Percentiles rank a stretch among this genome's conserved stretches.
Evolutionary conservation across 805 yeast species (phyloP).

Genomic region (Metschnikowia picachoensis): DNA sequence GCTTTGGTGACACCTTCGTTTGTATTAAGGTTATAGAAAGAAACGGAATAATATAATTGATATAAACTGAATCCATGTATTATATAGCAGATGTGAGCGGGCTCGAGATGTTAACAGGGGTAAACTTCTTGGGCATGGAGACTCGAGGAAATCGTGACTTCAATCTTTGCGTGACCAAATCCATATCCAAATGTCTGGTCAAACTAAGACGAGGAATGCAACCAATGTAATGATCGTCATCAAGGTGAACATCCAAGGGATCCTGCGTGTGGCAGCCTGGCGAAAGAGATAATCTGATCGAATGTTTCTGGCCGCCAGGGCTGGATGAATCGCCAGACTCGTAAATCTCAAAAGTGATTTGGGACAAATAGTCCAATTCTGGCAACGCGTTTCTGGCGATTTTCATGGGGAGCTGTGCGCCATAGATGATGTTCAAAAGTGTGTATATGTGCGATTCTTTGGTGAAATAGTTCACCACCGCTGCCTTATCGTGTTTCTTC

Average conservation of each 20-base stretch:
- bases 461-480: constrained; percentile 86
- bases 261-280: constrained; percentile 99
- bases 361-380: constrained; percentile 92
- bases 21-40: constrained; percentile 11
- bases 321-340: constrained; percentile 65
- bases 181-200: constrained; percentile 91
- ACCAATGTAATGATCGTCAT: constrained; percentile 93
- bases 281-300: constrained; percentile 84
- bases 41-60: constrained; percentile 2
- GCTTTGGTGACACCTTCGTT: background rate
- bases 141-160: constrained; percentile 82
- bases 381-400: constrained; percentile 94
- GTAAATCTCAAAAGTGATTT: constrained; percentile 88
- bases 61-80: background rate
- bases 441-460: constrained; percentile 97
- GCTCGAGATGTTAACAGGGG: constrained; percentile 83
- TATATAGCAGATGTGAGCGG: constrained; percentile 38
- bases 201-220: constrained; percentile 88
- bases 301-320: constrained; percentile 73
- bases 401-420: constrained; percentile 90
- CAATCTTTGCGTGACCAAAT: constrained; percentile 76
- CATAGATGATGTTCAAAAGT: constrained; percentile 82
- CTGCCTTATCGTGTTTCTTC: constrained; percentile 75
- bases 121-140: constrained; percentile 82
- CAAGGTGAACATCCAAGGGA: constrained; percentile 94